Percentiles rank a stretch among this genome's conserved stretches.
Conservation (phyloP, 768 basidiomycete species). For the Tylopilus vinaceipallidus region DNA sequence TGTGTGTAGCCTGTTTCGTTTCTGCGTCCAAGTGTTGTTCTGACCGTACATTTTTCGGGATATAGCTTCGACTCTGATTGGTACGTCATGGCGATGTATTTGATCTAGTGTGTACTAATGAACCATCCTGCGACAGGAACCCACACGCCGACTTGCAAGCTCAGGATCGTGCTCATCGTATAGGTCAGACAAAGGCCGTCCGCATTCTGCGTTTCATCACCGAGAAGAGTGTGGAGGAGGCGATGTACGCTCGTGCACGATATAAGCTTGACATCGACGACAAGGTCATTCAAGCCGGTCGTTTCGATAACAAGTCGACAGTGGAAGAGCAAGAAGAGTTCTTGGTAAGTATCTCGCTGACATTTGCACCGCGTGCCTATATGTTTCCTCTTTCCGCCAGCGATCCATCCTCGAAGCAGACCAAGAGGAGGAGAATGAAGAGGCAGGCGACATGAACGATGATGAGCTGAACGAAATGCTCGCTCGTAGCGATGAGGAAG, state of each 20-base stretch:
- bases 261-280: constrained; percentile 98
- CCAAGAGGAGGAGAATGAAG: constrained; percentile 87
- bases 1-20: constrained; percentile 48
- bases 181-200: constrained; percentile 97
- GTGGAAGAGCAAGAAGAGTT: constrained; percentile 97
- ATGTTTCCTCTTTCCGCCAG: constrained; percentile 37
- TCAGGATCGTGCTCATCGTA: constrained; percentile 99
- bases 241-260: constrained; percentile 92
- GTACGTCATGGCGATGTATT: constrained; percentile 25
- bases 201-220: constrained; percentile 96
- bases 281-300: constrained; percentile 98
- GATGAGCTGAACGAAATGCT: constrained; percentile 94
- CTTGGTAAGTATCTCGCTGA: constrained; percentile 50
- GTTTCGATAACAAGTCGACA: constrained; percentile 98
- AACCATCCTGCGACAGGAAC: constrained; percentile 73
- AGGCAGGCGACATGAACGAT: constrained; percentile 89
- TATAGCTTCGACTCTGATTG: constrained; percentile 78
- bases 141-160: constrained; percentile 99
- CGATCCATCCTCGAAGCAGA: constrained; percentile 89
- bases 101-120: not conserved
- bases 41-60: constrained; percentile 6
- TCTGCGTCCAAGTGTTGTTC: not conserved
- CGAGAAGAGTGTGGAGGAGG: constrained; percentile 97
- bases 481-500: constrained; percentile 80
- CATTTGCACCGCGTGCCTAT: not conserved